Base-by-base conservation (phyloP, 2,329 filamentous ascomycete genomes). In the Neofusicoccum cordaticola region DNA sequence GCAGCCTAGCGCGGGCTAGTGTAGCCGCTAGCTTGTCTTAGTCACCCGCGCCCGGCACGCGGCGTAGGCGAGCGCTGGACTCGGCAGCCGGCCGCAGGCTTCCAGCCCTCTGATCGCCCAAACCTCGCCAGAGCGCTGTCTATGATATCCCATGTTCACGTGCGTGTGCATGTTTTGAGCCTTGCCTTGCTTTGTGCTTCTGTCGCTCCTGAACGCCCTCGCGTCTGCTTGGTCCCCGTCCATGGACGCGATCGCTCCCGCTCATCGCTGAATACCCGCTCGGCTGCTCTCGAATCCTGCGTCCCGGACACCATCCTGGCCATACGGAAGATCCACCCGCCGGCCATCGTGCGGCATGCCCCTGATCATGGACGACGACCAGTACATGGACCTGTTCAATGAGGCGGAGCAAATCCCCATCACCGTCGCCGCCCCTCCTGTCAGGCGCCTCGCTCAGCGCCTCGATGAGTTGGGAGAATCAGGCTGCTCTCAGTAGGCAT, bases 401-500 rank as follows among this genome's bases (percentile, higher is more conserved):
- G 77, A 85, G 74, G 51, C 51, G 31, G 84, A 87, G 68, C 84
- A 86, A 74, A 85, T 86, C 69, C 74, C 85, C 67, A 83, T 90
- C 15, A 79, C 84, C 12, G 78, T 84, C 27, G 70, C 81, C 6
- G 77, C 82, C 3, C 81, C 85, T 35, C 81, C 84, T 12, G 82
- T 85, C 63, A 91, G 90, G 75, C 86, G 89, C 64, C 83, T 96
- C 19, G 84, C 87, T 39, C 86, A 89, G 71, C 86, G 91, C 64
- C 77, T 97, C 42, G 90, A 95, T 74, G 90, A 96, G 71, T 82
- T 95, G 70, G 87, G 90, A 68, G 81, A 84, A 65, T 86, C 86
- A 65, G 92, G 92, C 15, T 95, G 91, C 75, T 92, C 89, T 82
- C 90, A 93, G 92, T 95, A 86, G 79, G 88, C 35, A 7, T 27